phyloP scores from a whole-genome alignment of 306 rosid species.

The Calophaca sinica region DNA sequence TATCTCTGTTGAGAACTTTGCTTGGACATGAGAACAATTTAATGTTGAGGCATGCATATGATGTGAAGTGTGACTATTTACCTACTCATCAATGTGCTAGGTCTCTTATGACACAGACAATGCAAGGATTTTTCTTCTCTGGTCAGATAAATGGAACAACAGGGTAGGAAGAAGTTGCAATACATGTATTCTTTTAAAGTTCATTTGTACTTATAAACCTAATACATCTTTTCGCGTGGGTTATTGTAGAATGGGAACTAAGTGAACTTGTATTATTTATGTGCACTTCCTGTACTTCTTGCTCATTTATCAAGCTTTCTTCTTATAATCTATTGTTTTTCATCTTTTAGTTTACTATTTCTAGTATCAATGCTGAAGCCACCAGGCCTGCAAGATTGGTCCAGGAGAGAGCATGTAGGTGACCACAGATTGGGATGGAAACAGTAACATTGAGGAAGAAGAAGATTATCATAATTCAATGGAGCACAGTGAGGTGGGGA shows the following conservation, averaged over 20 bases:
- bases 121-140: conserved; percentile 89
- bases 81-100: conserved; percentile 87
- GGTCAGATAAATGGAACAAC: conserved; percentile 98
- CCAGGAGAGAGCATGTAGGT: too few relatives aligned
- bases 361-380: conserved; percentile 93
- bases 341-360: conserved; percentile 67
- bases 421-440: too few relatives aligned
- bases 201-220: conserved; percentile 26
- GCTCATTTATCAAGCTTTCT: conserved; percentile 21
- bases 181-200: conserved; percentile 67
- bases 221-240: too few relatives aligned
- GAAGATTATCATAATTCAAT: too few relatives aligned
- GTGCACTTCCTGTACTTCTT: conserved; percentile 18
- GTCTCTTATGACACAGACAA: conserved; percentile 90
- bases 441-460: too few relatives aligned
- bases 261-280: too few relatives aligned
- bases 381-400: too few relatives aligned
- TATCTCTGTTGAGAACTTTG: conserved; percentile 87
- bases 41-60: conserved; percentile 95
- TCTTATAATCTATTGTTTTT: conserved; percentile 24
- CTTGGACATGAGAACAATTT: conserved; percentile 94
- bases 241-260: too few relatives aligned
- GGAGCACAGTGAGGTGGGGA: too few relatives aligned
- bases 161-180: conserved; percentile 95
- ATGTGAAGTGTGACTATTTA: conserved; percentile 88